These are phyloP conservation scores for Nicotiana knightiana DNA, from an alignment of 257 asterid genomes.

Conservation along the genomic window DNA sequence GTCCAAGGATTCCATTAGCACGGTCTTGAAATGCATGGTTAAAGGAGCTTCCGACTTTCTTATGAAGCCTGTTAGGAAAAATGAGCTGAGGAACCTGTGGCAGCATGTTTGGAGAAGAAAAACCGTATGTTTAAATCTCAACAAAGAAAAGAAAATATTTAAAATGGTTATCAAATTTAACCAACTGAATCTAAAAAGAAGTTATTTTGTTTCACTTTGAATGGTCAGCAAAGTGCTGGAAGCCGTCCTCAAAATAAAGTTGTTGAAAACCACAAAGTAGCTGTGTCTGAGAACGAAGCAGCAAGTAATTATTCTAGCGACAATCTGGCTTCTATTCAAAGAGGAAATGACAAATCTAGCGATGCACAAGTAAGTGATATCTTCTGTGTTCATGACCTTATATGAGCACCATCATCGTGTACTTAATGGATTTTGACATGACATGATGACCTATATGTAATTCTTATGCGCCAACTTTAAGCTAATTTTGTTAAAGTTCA, in stretches of 20 bases:
- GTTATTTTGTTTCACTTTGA: conserved; percentile 20
- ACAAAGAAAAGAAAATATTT: background rate
- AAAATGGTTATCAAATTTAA: background rate
- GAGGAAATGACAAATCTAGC: conserved; percentile 56
- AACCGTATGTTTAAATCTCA: conserved; percentile 34
- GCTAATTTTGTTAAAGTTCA: background rate
- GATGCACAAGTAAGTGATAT: conserved; percentile 66
- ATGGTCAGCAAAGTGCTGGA: conserved; percentile 46
- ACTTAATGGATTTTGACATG: background rate
- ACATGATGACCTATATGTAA: background rate
- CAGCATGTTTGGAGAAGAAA: conserved; percentile 99
- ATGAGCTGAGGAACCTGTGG: conserved; percentile 96
- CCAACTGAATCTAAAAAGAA: background rate
- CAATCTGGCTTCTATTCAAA: conserved; percentile 43
- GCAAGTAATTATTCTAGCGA: conserved; percentile 66
- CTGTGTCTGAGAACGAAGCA: conserved; percentile 68
- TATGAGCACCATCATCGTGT: background rate
- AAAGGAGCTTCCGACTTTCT: conserved; percentile 95
- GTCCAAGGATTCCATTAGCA: conserved; percentile 71
- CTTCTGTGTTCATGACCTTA: conserved; percentile 1
- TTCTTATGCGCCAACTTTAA: background rate
- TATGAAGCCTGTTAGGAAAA: conserved; percentile 83
- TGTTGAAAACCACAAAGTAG: conserved; percentile 55
- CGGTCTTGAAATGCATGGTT: conserved; percentile 90
- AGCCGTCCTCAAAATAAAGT: conserved; percentile 50